These are phyloP conservation scores for Trichoderma sp. DNA, from an alignment of 2,329 filamentous ascomycete species.

Conservation along the genomic window DNA sequence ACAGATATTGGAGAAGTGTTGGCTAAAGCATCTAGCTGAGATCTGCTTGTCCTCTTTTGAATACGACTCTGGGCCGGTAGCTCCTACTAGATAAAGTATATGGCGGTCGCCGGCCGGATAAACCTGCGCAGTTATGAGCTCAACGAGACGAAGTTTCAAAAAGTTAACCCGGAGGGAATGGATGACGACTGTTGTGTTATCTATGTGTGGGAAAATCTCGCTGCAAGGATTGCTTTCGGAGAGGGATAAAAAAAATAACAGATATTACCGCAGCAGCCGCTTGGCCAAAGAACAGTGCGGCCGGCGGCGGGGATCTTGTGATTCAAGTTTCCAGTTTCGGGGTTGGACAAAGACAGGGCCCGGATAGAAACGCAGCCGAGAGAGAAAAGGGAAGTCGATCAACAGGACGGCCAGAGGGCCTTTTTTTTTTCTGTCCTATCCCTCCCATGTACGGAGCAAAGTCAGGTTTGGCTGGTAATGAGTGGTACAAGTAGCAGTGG, in stretches of 20 bases:
- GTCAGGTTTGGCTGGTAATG: background rate
- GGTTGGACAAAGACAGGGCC: conserved; percentile 17
- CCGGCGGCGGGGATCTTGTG: conserved; percentile 19
- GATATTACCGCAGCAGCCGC: conserved; percentile 19
- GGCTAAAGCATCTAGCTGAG: background rate
- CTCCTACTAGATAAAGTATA: background rate
- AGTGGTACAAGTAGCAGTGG: background rate
- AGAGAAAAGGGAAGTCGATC: conserved; percentile 21
- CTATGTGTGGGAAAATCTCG: background rate
- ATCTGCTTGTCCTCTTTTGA: background rate
- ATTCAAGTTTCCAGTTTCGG: conserved; percentile 18
- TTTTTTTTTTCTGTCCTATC: background rate
- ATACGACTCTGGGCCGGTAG: background rate
- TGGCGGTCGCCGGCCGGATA: background rate
- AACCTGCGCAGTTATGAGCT: background rate
- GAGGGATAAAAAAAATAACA: background rate
- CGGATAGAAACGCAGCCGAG: conserved; percentile 2
- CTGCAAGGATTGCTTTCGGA: background rate
- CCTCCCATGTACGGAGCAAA: background rate
- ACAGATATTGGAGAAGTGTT: background rate
- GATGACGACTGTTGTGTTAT: background rate
- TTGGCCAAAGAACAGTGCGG: background rate
- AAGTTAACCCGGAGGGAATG: background rate
- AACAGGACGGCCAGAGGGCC: background rate
- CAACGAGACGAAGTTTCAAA: background rate